Evolutionary conservation across 495 filamentous ascomycete genomes (phyloP), one percentile per base, ranked within the genome.

Genomic region (Tuber magnatum): DNA sequence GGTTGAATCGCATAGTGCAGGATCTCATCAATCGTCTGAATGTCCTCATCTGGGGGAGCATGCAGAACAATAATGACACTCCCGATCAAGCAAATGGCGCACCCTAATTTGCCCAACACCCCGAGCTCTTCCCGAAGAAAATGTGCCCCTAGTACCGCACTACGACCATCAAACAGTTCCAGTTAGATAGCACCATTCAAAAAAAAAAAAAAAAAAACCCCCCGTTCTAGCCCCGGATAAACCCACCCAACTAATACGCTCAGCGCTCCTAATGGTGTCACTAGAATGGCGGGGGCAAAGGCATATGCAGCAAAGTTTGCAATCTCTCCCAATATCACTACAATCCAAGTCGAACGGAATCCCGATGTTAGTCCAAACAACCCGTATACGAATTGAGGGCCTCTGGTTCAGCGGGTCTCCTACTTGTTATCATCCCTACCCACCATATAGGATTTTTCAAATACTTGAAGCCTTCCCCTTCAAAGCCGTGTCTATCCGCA

Each of bases 271-370:
- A 99, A 85, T 22, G 95, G 95, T 6, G 95, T 99, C 46, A 99
- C 95, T 73, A 99, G 87, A 83, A 99, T 99, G 6, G 95, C 95
- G 51, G 95, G 95, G 76, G 95, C 95, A 85, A 97, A 99, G 1
- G 95, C 95, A 83, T 99, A 99, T 74, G 95, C 95, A 40, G 94
- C 93, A 83, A 99, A 99, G 83, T 99, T 99, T 83, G 92, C 93
- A 70, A 95, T 87, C 84, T 99, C 95, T 77, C 95, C 95, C 51
- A 92, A 82, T 56, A 91, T 86, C 86, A 97, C 92, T 87, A 89
- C 86, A 92, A 79, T 78, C 75, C 56, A 35, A 18, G 56, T 38
- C 28, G 42, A 48, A 46, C 28, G 38, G 72, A 74, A 32, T 24
- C 56, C 46, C n/a, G 16, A 41, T 40, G 72, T 75, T 35, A 81